Conservation (phyloP, 2,329 filamentous ascomycete genomes). For the Fusarium sp. region DNA sequence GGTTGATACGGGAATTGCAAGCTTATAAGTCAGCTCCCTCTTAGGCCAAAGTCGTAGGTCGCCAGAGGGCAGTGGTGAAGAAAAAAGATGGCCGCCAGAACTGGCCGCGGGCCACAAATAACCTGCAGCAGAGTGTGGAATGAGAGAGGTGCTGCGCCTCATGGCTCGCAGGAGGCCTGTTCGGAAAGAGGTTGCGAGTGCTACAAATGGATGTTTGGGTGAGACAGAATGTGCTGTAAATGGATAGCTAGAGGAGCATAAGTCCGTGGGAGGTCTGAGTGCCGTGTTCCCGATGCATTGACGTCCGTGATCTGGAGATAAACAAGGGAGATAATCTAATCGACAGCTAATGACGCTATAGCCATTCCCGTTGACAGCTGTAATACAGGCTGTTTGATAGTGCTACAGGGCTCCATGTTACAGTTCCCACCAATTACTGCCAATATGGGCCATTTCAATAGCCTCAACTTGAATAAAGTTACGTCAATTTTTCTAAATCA, state of each 20-base stretch:
- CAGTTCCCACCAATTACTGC: neutral
- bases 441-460: neutral
- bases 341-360: neutral
- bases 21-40: conserved; percentile 34
- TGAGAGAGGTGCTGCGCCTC: conserved; percentile 30
- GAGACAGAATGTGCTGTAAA: conserved; percentile 18
- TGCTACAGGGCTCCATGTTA: neutral
- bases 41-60: conserved; percentile 15
- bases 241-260: conserved; percentile 12
- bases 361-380: neutral
- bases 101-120: conserved; percentile 21
- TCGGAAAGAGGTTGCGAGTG: neutral
- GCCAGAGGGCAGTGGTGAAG: conserved; percentile 28
- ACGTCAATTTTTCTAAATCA: neutral
- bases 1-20: conserved; percentile 11
- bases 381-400: neutral
- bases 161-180: conserved; percentile 31
- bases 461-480: neutral
- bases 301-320: neutral
- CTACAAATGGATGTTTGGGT: conserved; percentile 1
- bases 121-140: conserved; percentile 12
- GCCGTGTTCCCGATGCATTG: conserved; percentile 17
- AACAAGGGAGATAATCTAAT: neutral
- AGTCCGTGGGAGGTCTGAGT: neutral
- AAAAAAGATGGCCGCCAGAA: conserved; percentile 26